phyloP scores from a whole-genome alignment of 495 filamentous ascomycete genomes.

The Hypoxylon fragiforme region DNA sequence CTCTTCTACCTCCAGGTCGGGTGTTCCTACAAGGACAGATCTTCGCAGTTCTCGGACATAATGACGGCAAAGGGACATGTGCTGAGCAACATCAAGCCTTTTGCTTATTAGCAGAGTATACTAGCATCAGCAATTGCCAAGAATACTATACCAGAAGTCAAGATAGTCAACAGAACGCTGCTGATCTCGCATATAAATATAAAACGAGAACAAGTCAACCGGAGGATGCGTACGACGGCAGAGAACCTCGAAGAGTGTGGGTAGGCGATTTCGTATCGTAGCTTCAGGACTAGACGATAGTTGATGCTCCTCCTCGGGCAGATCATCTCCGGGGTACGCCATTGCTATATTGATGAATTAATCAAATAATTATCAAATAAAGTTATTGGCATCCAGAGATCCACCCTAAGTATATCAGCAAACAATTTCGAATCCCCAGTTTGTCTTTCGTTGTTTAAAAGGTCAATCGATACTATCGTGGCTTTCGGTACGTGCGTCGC shows the following conservation, averaged over 20 bases:
- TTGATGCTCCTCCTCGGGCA: slow-evolving; percentile 28
- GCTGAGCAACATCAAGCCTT: slow-evolving; percentile 98
- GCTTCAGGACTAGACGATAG: slow-evolving; percentile 51
- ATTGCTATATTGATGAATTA: slow-evolving; percentile 44
- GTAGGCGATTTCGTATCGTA: slow-evolving; percentile 74
- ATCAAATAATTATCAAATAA: slow-evolving; percentile 3
- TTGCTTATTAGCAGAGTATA: slow-evolving; percentile 7
- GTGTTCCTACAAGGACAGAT: slow-evolving; percentile 89
- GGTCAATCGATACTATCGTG: too few species aligned
- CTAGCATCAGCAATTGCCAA: slow-evolving; percentile 4
- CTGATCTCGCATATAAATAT: slow-evolving; percentile 99
- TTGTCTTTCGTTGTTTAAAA: too few species aligned
- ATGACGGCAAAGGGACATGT: slow-evolving; percentile 96
- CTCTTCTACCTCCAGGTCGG: slow-evolving; percentile 78
- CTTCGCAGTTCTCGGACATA: slow-evolving; percentile 94
- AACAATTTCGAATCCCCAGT: too few species aligned
- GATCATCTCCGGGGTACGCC: slow-evolving; percentile 34
- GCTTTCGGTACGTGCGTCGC: too few species aligned
- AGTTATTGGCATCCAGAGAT: too few species aligned
- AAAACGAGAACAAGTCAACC: slow-evolving; percentile 97
- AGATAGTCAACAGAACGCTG: slow-evolving; percentile 96
- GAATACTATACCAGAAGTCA: slow-evolving; percentile 83
- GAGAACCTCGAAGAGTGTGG: slow-evolving; percentile 92
- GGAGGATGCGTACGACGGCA: slow-evolving; percentile 88
- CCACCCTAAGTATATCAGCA: too few species aligned